A percentile compares a stretch with the other conserved stretches of the same genome.
Evolutionary conservation across 805 yeast genomes (phyloP).

Genomic region (Jamesozyma gamospora): DNA sequence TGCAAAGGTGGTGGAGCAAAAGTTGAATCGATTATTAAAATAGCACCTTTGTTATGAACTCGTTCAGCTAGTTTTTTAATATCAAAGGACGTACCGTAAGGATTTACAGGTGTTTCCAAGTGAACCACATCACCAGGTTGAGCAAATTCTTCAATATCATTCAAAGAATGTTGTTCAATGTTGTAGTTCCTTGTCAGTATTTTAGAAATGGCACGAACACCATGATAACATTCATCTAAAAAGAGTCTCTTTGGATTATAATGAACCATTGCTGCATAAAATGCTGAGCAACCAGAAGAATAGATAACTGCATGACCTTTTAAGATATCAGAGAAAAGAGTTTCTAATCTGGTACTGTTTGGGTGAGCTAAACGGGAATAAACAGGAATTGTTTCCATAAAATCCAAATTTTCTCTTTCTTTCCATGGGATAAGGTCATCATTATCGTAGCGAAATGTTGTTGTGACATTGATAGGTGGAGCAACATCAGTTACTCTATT

Average conservation of each 20-base stretch:
- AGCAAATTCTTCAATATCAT: slow-evolving; percentile 38
- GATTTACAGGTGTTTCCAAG: slow-evolving; percentile 83
- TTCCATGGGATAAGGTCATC: slow-evolving; percentile 43
- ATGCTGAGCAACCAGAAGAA: slow-evolving; percentile 74
- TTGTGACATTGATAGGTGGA: slow-evolving; percentile 73
- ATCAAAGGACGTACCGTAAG: slow-evolving; percentile 59
- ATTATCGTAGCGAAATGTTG: slow-evolving; percentile 61
- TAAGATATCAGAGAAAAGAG: slow-evolving; percentile 47
- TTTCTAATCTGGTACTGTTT: slow-evolving; percentile 57
- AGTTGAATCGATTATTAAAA: slow-evolving; percentile 68
- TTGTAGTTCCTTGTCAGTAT: slow-evolving; percentile 54
- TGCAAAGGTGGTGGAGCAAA: slow-evolving; percentile 90
- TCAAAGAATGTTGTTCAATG: slow-evolving; percentile 40
- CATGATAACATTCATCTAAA: slow-evolving; percentile 78
- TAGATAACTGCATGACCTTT: slow-evolving; percentile 61
- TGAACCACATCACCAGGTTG: slow-evolving; percentile 67
- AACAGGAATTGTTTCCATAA: slow-evolving; percentile 31
- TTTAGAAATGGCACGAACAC: slow-evolving; percentile 62
- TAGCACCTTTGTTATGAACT: slow-evolving; percentile 74
- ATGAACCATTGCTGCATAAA: slow-evolving; percentile 60
- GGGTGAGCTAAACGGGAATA: slow-evolving; percentile 77
- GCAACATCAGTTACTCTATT: slow-evolving; percentile 55
- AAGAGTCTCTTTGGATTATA: slow-evolving; percentile 65
- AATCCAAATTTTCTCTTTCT: slow-evolving; percentile 29
- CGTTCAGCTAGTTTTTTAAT: slow-evolving; percentile 50